Base-by-base conservation (phyloP, 1,284 basidiomycete genomes). In the Meira nashicola region DNA sequence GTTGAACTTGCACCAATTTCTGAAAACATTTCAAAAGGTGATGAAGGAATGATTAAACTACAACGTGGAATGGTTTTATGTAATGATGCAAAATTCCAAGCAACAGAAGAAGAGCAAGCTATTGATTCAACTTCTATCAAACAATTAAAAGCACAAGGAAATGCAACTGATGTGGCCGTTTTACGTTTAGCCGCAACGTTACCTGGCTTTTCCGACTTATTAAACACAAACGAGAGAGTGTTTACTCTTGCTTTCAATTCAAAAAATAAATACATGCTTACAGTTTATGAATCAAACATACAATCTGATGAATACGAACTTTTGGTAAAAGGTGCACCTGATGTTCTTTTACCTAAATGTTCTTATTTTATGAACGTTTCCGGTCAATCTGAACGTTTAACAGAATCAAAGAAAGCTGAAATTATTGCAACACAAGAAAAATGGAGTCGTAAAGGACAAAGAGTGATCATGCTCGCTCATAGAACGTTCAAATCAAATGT, bases 231-330 rank as follows among this genome's bases (percentile, higher is more conserved):
- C 78, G 55, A 68, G 11, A 78, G 78, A 55, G 60, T 80, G 3
- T 80, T 77, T 73, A 79, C 79, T 50, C 68, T 74, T 15, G 64
- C 83, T 4, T 87, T 87, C 80, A 86, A 84, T 75, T 86, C 85
- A 14, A 83, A 83, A 73, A 86, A 86, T 71, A 87, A 87, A 74
- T 87, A 83, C 81, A 86, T 86, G 83, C 81, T 85, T 57, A 83
- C 81, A 62, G 70, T 79, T n/a, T 37, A 70, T 7, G 61, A 57
- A 60, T 55, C 51, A 48, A 46, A 64, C 55, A 54, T 60, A 46
- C 19, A 17, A 19, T 12, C n/a, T 17, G 21, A 38, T 80, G 85
- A 85, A 83, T 80, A 84, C 55, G 82, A 81, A 62, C 72, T 70
- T 47, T 63, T 67, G 39, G 65, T 62, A 57, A 73, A 73, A 61